A percentile compares a stretch with the other conserved stretches of the same genome.
Evolutionary conservation across 306 rosid species (phyloP).

Genomic region (Vigna reflexopilosa): DNA sequence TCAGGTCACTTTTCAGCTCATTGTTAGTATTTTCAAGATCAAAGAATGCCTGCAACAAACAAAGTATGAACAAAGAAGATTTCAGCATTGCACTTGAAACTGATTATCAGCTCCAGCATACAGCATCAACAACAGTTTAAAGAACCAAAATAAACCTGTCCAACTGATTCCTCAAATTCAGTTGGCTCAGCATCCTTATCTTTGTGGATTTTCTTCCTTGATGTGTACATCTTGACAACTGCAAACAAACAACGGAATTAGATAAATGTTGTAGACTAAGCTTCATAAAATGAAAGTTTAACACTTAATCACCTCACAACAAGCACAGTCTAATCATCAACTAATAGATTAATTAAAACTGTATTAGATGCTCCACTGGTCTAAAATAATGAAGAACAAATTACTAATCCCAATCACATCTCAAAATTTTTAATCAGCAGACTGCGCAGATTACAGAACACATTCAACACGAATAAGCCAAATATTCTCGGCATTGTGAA

Average conservation of each 20-base stretch:
- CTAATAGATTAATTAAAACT: background rate
- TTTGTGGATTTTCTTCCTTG: slow-evolving; percentile 75
- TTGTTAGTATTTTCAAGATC: slow-evolving; percentile 80
- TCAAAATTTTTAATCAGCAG: slow-evolving; percentile 1
- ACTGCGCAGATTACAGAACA: background rate
- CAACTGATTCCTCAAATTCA: slow-evolving; percentile 77
- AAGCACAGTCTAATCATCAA: background rate
- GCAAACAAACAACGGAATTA: background rate
- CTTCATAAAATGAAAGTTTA: background rate
- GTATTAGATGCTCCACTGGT: background rate
- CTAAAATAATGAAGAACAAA: background rate
- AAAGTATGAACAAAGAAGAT: background rate
- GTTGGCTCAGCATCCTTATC: slow-evolving; percentile 74
- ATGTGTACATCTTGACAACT: slow-evolving; percentile 64
- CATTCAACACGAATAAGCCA: background rate
- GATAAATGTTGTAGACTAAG: background rate
- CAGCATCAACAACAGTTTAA: background rate
- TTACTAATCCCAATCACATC: background rate
- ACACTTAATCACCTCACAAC: background rate
- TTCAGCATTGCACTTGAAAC: background rate
- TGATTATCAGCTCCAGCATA: background rate
- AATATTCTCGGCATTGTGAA: background rate
- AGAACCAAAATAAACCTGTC: slow-evolving; percentile 58
- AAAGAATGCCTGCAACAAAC: slow-evolving; percentile 62
- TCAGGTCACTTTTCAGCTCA: slow-evolving; percentile 91